A percentile compares a stretch with the other conserved stretches of the same genome.
Conservation (phyloP, 2,329 filamentous ascomycete genomes). For the Cadophora malorum region DNA sequence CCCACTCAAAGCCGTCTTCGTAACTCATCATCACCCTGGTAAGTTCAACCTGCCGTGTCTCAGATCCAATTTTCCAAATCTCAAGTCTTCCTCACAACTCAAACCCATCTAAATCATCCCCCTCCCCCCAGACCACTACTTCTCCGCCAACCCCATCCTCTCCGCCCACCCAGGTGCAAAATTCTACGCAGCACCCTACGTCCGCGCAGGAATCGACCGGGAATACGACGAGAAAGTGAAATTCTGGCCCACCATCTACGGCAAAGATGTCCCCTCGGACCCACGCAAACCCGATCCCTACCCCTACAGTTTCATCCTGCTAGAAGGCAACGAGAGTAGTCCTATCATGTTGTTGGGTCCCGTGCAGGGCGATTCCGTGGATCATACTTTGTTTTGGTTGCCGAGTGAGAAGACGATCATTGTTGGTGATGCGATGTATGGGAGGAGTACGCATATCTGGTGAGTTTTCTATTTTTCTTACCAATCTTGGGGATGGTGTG, state of each 20-base stretch:
- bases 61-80: background rate
- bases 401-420: constrained; percentile 21
- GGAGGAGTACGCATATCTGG: constrained; percentile 21
- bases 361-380: constrained; percentile 24
- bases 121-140: constrained; percentile 21
- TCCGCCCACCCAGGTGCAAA: constrained; percentile 4
- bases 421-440: constrained; percentile 21
- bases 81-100: too few species aligned
- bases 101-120: too few species aligned
- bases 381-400: constrained; percentile 22
- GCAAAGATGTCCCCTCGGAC: background rate
- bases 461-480: background rate
- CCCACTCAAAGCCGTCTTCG: constrained; percentile 20
- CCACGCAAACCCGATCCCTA: constrained; percentile 23
- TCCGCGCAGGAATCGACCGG: constrained; percentile 17
- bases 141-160: constrained; percentile 21
- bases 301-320: constrained; percentile 13
- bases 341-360: constrained; percentile 21
- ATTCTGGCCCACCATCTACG: constrained; percentile 17
- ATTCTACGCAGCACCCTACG: constrained; percentile 22
- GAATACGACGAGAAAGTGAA: constrained; percentile 24
- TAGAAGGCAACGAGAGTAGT: constrained; percentile 19
- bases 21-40: constrained; percentile 20
- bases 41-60: background rate
- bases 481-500: too few species aligned